Evolutionary conservation across 768 basidiomycete species (phyloP).

Genomic region (Lactarius evosmus): DNA sequence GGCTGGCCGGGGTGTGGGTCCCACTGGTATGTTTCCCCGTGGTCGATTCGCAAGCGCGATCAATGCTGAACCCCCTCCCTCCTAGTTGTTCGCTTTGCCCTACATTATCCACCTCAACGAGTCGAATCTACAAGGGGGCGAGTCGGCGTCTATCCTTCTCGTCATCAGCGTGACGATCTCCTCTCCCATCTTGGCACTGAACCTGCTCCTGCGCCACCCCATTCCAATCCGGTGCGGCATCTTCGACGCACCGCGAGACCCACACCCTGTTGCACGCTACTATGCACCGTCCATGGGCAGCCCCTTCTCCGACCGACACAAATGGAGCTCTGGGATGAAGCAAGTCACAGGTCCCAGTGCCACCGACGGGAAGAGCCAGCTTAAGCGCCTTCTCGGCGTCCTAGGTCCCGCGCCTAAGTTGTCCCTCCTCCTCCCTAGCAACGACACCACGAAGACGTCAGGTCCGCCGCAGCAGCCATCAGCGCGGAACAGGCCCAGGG

Average conservation of each 20-base stretch:
- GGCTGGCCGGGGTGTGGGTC: constrained; percentile 66
- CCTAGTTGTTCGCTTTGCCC: constrained; percentile 59
- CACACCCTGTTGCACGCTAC: constrained; percentile 43
- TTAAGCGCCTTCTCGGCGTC: constrained; percentile 61
- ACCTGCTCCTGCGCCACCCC: constrained; percentile 56
- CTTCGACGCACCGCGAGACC: constrained; percentile 50
- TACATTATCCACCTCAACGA: constrained; percentile 48
- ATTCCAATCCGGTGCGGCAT: constrained; percentile 65
- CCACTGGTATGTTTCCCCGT: constrained; percentile 53
- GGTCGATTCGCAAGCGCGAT: neutral
- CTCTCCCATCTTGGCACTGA: constrained; percentile 62
- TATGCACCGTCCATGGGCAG: constrained; percentile 46
- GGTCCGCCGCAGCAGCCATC: neutral
- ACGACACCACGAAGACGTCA: constrained; percentile 35
- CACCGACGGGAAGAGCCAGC: constrained; percentile 60
- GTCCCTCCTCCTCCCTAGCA: constrained; percentile 61
- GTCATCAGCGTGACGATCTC: constrained; percentile 64
- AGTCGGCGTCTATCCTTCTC: constrained; percentile 48
- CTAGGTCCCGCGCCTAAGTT: constrained; percentile 62
- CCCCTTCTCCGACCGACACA: constrained; percentile 51
- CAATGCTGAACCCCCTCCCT: neutral
- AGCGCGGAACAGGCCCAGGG: neutral
- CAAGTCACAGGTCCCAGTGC: constrained; percentile 69
- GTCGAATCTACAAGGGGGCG: constrained; percentile 41
- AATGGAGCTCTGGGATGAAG: constrained; percentile 58